Evolutionary conservation across 345 rosid species (phyloP).

Genomic region (Eucalyptus viminalis): DNA sequence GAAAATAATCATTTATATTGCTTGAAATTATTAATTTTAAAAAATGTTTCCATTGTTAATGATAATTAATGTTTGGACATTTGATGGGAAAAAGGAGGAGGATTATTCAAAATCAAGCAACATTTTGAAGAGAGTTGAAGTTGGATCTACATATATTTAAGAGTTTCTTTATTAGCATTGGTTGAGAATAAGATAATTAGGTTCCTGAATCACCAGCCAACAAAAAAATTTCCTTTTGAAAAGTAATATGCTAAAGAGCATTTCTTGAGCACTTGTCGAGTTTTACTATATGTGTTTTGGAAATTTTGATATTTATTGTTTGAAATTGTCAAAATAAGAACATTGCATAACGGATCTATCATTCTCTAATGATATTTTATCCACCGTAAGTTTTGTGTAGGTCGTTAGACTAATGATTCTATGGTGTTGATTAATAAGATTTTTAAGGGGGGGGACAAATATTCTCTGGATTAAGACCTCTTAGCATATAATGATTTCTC

Average conservation of each 20-base stretch:
- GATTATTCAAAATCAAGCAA: background rate
- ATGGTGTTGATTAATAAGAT: background rate
- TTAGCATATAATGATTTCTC: background rate
- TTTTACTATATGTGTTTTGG: background rate
- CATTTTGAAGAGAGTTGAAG: background rate
- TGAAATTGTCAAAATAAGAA: background rate
- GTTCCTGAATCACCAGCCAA: background rate
- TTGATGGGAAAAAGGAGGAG: background rate
- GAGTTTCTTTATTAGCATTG: background rate
- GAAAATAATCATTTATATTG: background rate
- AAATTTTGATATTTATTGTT: background rate
- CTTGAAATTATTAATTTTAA: accelerated
- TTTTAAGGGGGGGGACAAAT: background rate
- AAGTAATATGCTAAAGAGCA: background rate
- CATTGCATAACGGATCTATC: background rate
- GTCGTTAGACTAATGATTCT: background rate
- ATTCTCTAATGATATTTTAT: background rate
- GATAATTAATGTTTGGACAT: background rate
- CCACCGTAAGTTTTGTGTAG: background rate
- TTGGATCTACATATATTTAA: background rate
- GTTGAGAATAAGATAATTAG: background rate
- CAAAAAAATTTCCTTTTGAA: background rate
- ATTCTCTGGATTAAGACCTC: background rate
- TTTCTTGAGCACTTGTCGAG: background rate
- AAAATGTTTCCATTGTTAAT: accelerated